A percentile compares a stretch with the other conserved stretches of the same genome.
Evolutionary conservation across 208 protist species (phyloP).

Genomic region (Novymonas esmeraldas): DNA sequence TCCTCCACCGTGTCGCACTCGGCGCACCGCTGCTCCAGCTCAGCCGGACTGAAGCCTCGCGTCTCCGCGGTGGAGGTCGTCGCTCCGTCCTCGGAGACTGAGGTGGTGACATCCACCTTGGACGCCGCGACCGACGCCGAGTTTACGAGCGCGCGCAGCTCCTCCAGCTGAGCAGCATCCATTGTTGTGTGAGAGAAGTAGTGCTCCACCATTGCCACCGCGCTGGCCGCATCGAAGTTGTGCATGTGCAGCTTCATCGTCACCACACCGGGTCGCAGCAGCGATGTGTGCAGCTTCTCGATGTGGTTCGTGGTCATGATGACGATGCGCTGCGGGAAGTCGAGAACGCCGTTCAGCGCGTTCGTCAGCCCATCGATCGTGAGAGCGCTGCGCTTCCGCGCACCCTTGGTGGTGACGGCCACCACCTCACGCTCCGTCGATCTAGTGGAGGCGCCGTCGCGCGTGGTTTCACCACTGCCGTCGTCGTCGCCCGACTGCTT

Average conservation of each 20-base stretch:
- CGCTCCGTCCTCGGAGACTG: not conserved
- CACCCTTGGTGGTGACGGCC: constrained; percentile 24
- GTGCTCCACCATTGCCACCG: constrained; percentile 77
- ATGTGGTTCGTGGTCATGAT: constrained; percentile 96
- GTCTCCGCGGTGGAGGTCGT: constrained; percentile 3
- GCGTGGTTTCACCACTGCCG: not conserved
- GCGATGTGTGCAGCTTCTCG: constrained; percentile 82
- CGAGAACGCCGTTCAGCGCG: constrained; percentile 92
- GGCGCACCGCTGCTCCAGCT: constrained; percentile 89
- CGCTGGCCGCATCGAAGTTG: constrained; percentile 69
- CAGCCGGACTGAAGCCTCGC: constrained; percentile 71
- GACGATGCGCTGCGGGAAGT: constrained; percentile 88
- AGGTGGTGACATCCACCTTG: constrained; percentile 15
- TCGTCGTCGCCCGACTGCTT: constrained; percentile 9
- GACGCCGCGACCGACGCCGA: constrained; percentile 12
- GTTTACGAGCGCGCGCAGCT: constrained; percentile 22
- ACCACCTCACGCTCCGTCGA: constrained; percentile 24
- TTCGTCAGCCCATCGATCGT: constrained; percentile 92
- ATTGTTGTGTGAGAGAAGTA: constrained; percentile 59
- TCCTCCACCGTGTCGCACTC: constrained; percentile 80
- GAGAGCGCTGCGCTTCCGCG: constrained; percentile 1
- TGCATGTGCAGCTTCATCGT: constrained; percentile 92
- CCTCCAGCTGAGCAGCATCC: constrained; percentile 22
- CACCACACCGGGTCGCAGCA: constrained; percentile 88
- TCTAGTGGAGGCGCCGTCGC: not conserved